These are phyloP conservation scores for Colletotrichum camelliae DNA, from an alignment of 2,329 filamentous ascomycete species.

Conservation along the genomic window DNA sequence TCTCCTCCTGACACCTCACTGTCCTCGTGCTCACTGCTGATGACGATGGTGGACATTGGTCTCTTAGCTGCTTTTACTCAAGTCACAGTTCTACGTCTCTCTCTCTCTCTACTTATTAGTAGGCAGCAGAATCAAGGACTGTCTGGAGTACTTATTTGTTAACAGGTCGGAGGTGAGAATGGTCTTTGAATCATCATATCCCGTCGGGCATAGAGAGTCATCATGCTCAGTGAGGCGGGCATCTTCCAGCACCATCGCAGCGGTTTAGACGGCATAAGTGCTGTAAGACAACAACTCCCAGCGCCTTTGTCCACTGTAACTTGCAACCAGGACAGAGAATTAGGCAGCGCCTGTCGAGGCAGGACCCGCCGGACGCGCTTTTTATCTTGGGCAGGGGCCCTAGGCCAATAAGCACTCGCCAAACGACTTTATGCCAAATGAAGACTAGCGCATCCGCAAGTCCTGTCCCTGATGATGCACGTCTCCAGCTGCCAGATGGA, in stretches of 20 bases:
- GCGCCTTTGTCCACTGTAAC: background rate
- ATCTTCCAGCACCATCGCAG: background rate
- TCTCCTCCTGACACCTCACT: background rate
- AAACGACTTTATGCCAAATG: background rate
- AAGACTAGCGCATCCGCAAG: background rate
- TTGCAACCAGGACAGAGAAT: background rate
- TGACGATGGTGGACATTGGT: background rate
- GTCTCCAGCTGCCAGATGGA: constrained; percentile 7
- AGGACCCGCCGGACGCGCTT: constrained; percentile 3
- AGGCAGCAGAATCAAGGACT: background rate
- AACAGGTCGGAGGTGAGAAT: background rate
- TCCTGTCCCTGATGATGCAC: constrained; percentile 13
- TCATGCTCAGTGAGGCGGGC: background rate
- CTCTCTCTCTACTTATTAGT: background rate
- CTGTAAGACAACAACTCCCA: background rate
- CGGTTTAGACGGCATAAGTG: background rate
- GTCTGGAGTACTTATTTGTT: accelerated
- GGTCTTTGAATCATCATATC: background rate
- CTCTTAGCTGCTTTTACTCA: background rate
- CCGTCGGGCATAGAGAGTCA: background rate
- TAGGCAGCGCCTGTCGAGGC: background rate
- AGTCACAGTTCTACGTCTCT: background rate
- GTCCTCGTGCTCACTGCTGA: background rate
- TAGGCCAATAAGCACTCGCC: background rate
- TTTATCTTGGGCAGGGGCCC: background rate